Conservation (phyloP, 495 filamentous ascomycete genomes). For the Annulohypoxylon bovei region DNA sequence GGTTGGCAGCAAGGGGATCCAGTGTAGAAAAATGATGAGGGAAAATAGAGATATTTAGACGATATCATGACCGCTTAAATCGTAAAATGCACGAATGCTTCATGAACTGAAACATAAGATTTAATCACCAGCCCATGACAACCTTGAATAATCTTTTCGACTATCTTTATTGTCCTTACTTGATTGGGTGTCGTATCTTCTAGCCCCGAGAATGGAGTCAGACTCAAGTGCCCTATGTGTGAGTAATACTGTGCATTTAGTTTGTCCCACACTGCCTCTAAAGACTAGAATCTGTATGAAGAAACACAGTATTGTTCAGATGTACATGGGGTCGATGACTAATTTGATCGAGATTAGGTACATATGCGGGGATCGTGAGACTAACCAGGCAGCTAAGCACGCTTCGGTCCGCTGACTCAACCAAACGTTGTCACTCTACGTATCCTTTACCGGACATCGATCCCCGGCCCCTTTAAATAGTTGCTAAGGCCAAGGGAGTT, state of each 20-base stretch:
- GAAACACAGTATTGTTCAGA: too few species aligned
- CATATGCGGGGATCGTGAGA: conserved; percentile 22
- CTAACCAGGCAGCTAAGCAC: neutral
- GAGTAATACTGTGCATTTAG: too few species aligned
- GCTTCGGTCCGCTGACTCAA: conserved; percentile 7
- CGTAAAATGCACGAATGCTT: neutral
- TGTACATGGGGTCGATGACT: conserved; percentile 22
- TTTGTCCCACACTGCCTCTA: too few species aligned
- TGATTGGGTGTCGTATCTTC: neutral
- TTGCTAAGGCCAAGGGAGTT: neutral
- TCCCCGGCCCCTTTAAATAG: too few species aligned
- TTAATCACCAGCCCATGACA: neutral
- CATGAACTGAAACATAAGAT: neutral
- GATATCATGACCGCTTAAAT: neutral
- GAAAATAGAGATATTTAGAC: neutral
- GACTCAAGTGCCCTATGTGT: too few species aligned
- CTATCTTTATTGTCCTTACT: neutral
- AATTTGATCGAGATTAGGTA: neutral
- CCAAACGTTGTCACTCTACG: neutral
- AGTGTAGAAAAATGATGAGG: neutral
- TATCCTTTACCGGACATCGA: neutral
- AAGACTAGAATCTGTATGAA: too few species aligned
- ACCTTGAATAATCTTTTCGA: neutral
- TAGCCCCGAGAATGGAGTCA: too few species aligned
- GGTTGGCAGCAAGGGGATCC: neutral